phyloP scores from a whole-genome alignment of 2,329 filamentous ascomycete genomes.

The Colletotrichum theobromicola region DNA sequence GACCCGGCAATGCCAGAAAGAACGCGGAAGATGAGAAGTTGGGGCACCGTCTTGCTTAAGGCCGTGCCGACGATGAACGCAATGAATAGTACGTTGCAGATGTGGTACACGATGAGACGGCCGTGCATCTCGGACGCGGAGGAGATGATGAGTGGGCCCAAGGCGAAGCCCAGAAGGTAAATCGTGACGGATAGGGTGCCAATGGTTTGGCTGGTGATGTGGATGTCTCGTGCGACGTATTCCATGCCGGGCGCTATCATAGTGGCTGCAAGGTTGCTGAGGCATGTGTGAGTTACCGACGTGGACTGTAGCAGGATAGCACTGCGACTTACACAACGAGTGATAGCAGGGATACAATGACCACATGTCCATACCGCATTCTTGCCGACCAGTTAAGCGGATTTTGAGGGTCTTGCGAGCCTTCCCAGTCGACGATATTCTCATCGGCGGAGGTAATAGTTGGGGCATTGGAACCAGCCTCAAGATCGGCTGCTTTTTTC shows the following conservation, averaged over 20 bases:
- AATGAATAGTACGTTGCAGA: constrained; percentile 33
- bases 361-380: constrained; percentile 38
- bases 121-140: constrained; percentile 45
- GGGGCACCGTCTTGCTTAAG: constrained; percentile 24
- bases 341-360: constrained; percentile 32
- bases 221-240: constrained; percentile 55
- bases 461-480: not conserved
- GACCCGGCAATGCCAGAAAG: constrained; percentile 31
- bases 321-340: not conserved
- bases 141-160: constrained; percentile 59
- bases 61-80: constrained; percentile 35
- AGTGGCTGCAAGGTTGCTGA: constrained; percentile 44
- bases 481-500: not conserved
- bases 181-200: constrained; percentile 61
- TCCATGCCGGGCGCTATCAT: constrained; percentile 62
- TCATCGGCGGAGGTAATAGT: not conserved
- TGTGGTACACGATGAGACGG: constrained; percentile 33
- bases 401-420: constrained; percentile 60
- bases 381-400: constrained; percentile 62
- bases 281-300: not conserved
- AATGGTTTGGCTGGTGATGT: constrained; percentile 46
- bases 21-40: constrained; percentile 37
- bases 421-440: constrained; percentile 61
- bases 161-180: constrained; percentile 67
- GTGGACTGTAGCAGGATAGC: not conserved